These are phyloP conservation scores for Picochlorum sp. DNA, from an alignment of 139 green algal genomes.

Conservation along the genomic window DNA sequence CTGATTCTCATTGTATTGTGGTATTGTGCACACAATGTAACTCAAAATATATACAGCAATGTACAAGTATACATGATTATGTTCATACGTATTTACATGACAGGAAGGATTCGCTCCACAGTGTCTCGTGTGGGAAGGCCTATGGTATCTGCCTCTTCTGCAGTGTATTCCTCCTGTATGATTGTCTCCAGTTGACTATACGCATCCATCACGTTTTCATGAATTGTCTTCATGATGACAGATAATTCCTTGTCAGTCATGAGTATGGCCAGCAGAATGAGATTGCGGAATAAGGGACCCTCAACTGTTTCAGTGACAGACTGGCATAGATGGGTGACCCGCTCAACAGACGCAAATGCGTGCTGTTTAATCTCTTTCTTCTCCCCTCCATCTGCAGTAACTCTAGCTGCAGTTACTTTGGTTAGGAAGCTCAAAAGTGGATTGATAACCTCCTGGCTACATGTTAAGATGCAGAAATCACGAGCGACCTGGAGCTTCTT, in stretches of 20 bases:
- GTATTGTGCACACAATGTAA: too few species aligned
- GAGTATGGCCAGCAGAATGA: constrained; percentile 74
- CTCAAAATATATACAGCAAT: too few species aligned
- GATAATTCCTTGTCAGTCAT: constrained; percentile 67
- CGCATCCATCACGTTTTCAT: constrained; percentile 88
- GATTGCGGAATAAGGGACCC: constrained; percentile 46
- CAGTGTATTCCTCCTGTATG: constrained; percentile 58
- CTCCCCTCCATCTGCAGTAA: constrained; percentile 26
- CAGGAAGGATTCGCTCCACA: constrained; percentile 22
- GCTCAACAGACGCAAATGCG: constrained; percentile 80
- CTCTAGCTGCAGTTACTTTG: constrained; percentile 66
- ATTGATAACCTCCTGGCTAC: constrained; percentile 88
- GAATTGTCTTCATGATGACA: constrained; percentile 80
- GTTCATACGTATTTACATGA: background rate
- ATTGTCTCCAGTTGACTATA: constrained; percentile 60
- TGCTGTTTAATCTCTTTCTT: constrained; percentile 58
- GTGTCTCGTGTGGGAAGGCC: constrained; percentile 35
- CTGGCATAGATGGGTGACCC: constrained; percentile 69
- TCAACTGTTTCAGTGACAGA: constrained; percentile 66
- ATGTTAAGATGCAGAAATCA: constrained; percentile 90
- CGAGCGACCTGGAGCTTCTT: constrained; percentile 82
- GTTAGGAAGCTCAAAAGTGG: constrained; percentile 91
- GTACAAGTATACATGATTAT: too few species aligned
- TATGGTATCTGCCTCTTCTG: constrained; percentile 41
- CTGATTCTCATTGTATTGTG: too few species aligned